Conservation (phyloP, 148 eudicot genomes). For the Rhododendron ferrugineum region DNA sequence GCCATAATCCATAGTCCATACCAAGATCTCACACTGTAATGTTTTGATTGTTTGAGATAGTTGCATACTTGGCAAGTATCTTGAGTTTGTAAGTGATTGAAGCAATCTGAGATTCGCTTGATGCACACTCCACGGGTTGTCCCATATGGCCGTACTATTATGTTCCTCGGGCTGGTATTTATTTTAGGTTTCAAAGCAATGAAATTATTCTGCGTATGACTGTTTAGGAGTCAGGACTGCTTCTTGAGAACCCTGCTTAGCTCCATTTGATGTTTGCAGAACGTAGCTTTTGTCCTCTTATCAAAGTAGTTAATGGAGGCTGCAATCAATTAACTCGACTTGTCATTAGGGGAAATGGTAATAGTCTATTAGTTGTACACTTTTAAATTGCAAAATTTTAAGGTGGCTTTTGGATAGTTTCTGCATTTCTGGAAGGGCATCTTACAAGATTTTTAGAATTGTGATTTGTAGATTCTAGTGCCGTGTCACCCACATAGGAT, state of each 20-base stretch:
- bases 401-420: neutral
- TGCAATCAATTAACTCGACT: neutral
- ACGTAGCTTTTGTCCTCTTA: neutral
- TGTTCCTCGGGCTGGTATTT: neutral
- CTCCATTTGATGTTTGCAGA: neutral
- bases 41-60: neutral
- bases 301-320: neutral
- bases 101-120: neutral
- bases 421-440: neutral
- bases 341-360: neutral
- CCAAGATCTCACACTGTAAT: neutral
- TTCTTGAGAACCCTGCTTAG: neutral
- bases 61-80: neutral
- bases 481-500: neutral
- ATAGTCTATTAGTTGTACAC: neutral
- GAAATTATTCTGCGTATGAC: neutral
- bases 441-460: neutral
- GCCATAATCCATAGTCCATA: neutral
- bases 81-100: neutral
- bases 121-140: neutral
- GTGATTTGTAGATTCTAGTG: neutral
- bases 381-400: neutral
- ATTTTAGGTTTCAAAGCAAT: neutral
- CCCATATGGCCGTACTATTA: neutral
- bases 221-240: neutral